phyloP scores from a whole-genome alignment of 106 monocot genomes.

The Platanthera zijinensis region DNA sequence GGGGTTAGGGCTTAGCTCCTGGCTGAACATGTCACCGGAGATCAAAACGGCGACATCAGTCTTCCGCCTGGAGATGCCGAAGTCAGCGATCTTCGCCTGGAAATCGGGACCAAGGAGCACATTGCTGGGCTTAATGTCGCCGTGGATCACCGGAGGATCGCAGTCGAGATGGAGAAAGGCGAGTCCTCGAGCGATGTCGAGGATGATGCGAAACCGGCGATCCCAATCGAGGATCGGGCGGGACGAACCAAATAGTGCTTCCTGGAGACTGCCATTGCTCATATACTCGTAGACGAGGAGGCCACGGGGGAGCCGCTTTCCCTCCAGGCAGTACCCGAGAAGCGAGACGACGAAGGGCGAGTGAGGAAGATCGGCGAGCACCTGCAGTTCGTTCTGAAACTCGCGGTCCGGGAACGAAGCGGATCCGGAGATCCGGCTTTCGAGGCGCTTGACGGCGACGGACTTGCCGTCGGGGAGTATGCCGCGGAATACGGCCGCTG shows the following conservation, averaged over 20 bases:
- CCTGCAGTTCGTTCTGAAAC: slow-evolving; percentile 42
- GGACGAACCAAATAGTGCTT: slow-evolving; percentile 32
- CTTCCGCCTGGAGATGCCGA: slow-evolving; percentile 59
- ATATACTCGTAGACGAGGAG: slow-evolving; percentile 54
- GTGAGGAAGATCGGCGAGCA: slow-evolving; percentile 28
- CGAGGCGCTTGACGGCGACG: slow-evolving; percentile 43
- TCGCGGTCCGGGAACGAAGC: slow-evolving; percentile 17
- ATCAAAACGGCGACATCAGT: slow-evolving; percentile 11
- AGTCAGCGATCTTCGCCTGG: slow-evolving; percentile 68
- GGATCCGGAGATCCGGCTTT: slow-evolving; percentile 13
- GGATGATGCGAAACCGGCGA: slow-evolving; percentile 33
- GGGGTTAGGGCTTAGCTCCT: not conserved
- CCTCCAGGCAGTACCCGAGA: slow-evolving; percentile 46
- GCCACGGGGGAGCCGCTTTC: slow-evolving; percentile 11
- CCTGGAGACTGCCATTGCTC: slow-evolving; percentile 48
- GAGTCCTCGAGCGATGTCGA: slow-evolving; percentile 47
- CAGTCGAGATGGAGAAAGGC: slow-evolving; percentile 61
- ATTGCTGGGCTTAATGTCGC: slow-evolving; percentile 92
- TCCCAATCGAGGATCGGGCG: slow-evolving; percentile 15
- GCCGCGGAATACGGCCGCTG: slow-evolving; percentile 48
- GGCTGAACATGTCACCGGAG: not conserved
- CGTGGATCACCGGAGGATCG: slow-evolving; percentile 78
- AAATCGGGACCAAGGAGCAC: slow-evolving; percentile 55
- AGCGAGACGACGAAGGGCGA: slow-evolving; percentile 53
- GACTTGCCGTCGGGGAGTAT: slow-evolving; percentile 25